Percentiles rank a stretch among this genome's conserved stretches.
These are phyloP conservation scores for Magnolia kwangsiensis DNA, from an alignment of 164 flowering plant species.

Conservation along the genomic window DNA sequence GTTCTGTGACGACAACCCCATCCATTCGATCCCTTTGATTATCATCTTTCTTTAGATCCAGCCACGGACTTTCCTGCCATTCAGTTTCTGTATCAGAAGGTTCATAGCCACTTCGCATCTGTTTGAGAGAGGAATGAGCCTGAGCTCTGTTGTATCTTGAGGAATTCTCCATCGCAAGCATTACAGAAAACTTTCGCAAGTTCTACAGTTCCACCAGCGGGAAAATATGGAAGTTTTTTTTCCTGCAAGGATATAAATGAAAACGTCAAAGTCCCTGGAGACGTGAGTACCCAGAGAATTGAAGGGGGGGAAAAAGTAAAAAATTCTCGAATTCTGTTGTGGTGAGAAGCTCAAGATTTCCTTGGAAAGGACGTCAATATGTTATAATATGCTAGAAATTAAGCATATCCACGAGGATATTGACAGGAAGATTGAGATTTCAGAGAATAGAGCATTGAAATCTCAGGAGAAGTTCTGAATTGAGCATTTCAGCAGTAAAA, in stretches of 20 bases:
- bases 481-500: not conserved
- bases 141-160: conserved; percentile 24
- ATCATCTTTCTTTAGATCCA: conserved; percentile 8
- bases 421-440: too few relatives aligned
- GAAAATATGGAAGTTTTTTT: not conserved
- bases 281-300: not conserved
- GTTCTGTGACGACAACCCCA: conserved; percentile 7
- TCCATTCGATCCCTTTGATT: not conserved
- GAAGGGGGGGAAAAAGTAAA: not conserved
- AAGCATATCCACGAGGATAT: too few relatives aligned
- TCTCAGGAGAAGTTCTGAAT: conserved; percentile 11
- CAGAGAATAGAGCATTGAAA: not conserved
- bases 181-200: not conserved
- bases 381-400: too few relatives aligned
- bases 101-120: conserved; percentile 59
- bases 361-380: too few relatives aligned
- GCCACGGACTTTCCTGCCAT: conserved; percentile 44
- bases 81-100: conserved; percentile 75
- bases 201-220: not conserved
- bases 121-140: conserved; percentile 17
- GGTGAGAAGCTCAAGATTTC: too few relatives aligned
- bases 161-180: conserved; percentile 31
- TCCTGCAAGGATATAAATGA: not conserved
- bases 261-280: too few relatives aligned
- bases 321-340: not conserved